These are phyloP conservation scores for Hebeloma cylindrosporum DNA, from an alignment of 768 basidiomycete genomes.

Conservation along the genomic window DNA sequence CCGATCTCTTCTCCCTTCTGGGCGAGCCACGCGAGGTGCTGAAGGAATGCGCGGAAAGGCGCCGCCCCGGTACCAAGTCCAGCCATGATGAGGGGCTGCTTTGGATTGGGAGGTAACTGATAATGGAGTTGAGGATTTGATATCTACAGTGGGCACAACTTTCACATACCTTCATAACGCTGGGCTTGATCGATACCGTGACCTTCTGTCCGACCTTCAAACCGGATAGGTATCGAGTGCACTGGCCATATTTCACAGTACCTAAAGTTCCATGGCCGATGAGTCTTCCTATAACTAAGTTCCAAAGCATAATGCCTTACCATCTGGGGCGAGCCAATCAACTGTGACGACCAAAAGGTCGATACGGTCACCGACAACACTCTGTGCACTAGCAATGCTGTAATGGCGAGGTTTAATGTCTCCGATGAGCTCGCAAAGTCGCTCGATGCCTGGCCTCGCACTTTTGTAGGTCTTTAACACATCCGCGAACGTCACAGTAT, in stretches of 20 bases:
- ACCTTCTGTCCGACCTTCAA: constrained; percentile 88
- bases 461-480: constrained; percentile 73
- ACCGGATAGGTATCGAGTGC: constrained; percentile 89
- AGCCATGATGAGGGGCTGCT: constrained; percentile 96
- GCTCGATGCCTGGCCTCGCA: constrained; percentile 81
- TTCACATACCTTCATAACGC: constrained; percentile 90
- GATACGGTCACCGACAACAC: constrained; percentile 91
- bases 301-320: constrained; percentile 42
- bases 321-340: constrained; percentile 85
- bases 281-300: neutral
- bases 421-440: constrained; percentile 83
- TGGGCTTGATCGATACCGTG: constrained; percentile 96
- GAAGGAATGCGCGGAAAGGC: constrained; percentile 98
- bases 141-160: too few species aligned
- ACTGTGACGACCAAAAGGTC: constrained; percentile 96
- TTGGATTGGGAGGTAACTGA: constrained; percentile 81
- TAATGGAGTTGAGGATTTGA: too few species aligned
- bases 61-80: constrained; percentile 98
- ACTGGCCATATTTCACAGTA: constrained; percentile 82
- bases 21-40: constrained; percentile 85
- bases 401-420: constrained; percentile 98
- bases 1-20: constrained; percentile 80
- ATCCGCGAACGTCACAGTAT: constrained; percentile 92
- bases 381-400: constrained; percentile 95
- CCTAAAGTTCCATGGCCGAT: constrained; percentile 43